Evolutionary conservation across 257 asterid species (phyloP).

Genomic region (Handroanthus guayacan): DNA sequence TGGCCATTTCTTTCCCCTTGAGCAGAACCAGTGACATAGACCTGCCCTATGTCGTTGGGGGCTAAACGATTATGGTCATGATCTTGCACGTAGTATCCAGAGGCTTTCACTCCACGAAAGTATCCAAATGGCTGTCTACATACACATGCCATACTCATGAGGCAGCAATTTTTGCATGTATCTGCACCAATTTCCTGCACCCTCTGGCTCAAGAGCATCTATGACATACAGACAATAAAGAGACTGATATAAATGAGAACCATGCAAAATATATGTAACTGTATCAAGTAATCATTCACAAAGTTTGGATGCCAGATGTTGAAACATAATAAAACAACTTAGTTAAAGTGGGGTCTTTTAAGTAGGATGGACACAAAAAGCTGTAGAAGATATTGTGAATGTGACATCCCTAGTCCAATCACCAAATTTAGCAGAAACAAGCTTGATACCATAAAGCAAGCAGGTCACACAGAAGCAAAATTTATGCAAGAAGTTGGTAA

Average conservation of each 20-base stretch:
- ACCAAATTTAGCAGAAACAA: conserved; percentile 23
- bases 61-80: conserved; percentile 66
- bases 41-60: conserved; percentile 62
- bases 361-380: conserved; percentile 19
- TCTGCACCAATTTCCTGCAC: conserved; percentile 90
- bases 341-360: conserved; percentile 14
- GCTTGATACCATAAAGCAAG: conserved; percentile 21
- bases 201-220: conserved; percentile 95
- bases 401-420: conserved; percentile 7
- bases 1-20: conserved; percentile 82
- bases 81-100: conserved; percentile 77
- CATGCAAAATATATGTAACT: not conserved
- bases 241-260: conserved; percentile 27
- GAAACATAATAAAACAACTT: conserved; percentile 28
- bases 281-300: conserved; percentile 10
- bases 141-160: conserved; percentile 71
- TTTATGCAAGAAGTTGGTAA: conserved; percentile 28
- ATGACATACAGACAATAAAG: conserved; percentile 36
- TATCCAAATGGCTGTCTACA: conserved; percentile 79
- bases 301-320: conserved; percentile 6
- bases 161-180: conserved; percentile 90
- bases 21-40: conserved; percentile 69
- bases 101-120: conserved; percentile 61
- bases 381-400: not conserved
- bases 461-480: conserved; percentile 20